Evolutionary conservation across 352 stramenopile species (phyloP).

Genomic region (Pythium diclinum): DNA sequence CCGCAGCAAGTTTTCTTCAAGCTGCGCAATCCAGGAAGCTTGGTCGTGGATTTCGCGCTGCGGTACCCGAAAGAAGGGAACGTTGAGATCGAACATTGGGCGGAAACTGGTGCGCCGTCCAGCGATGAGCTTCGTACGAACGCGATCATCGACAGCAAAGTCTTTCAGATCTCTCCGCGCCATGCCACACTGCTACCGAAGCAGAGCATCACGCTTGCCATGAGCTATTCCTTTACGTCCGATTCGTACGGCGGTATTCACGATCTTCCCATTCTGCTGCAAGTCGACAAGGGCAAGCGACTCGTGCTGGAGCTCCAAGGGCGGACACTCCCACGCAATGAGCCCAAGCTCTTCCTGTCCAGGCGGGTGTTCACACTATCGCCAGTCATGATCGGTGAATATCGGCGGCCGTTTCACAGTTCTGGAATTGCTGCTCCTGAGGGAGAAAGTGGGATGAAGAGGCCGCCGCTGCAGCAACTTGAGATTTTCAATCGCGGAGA

Average conservation of each 20-base stretch:
- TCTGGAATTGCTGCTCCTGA: slow-evolving; percentile 4
- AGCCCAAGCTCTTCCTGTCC: slow-evolving; percentile 72
- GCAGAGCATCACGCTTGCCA: slow-evolving; percentile 55
- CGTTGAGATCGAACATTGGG: slow-evolving; percentile 93
- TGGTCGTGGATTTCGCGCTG: slow-evolving; percentile 82
- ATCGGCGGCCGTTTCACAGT: slow-evolving; percentile 22
- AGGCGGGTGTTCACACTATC: slow-evolving; percentile 54
- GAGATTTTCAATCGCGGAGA: slow-evolving; percentile 77
- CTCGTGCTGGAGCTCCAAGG: slow-evolving; percentile 84
- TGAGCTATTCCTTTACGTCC: slow-evolving; percentile 71
- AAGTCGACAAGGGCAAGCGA: slow-evolving; percentile 89
- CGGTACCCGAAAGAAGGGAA: slow-evolving; percentile 90
- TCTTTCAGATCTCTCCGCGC: slow-evolving; percentile 61
- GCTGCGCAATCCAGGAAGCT: slow-evolving; percentile 80
- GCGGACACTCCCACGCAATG: slow-evolving; percentile 55
- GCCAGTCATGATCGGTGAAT: slow-evolving; percentile 74
- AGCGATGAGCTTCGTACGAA: slow-evolving; percentile 69
- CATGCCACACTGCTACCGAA: slow-evolving; percentile 50
- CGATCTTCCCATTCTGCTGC: slow-evolving; percentile 81
- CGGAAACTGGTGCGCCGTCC: slow-evolving; percentile 85
- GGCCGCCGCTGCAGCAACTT: slow-evolving; percentile 66
- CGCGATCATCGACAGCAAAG: slow-evolving; percentile 77
- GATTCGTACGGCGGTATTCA: slow-evolving; percentile 81
- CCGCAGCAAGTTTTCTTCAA: slow-evolving; percentile 70
- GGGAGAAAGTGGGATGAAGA: slow-evolving; percentile 1